phyloP scores from a whole-genome alignment of 148 eudicot genomes.

The Fallopia convolvulus region DNA sequence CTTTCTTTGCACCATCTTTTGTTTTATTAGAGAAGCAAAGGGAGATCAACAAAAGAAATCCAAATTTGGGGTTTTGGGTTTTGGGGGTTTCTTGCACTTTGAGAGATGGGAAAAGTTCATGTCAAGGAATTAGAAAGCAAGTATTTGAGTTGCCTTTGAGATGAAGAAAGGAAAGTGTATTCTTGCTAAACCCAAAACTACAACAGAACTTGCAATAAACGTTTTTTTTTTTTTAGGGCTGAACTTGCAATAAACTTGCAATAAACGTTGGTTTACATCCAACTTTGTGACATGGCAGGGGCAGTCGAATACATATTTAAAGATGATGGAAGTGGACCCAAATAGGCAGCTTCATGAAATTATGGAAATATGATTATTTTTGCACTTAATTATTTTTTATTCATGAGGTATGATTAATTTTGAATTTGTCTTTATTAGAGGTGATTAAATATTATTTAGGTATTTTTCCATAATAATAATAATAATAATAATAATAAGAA shows the following conservation, averaged over 20 bases:
- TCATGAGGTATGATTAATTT: background rate
- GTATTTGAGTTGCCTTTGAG: background rate
- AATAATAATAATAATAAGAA: too few relatives aligned
- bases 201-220: background rate
- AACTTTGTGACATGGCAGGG: background rate
- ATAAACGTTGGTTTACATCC: background rate
- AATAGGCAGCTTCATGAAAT: background rate
- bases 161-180: conserved; percentile 1
- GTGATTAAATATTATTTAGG: background rate
- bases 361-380: background rate
- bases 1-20: conserved; percentile 81
- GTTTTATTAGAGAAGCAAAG: conserved; percentile 8
- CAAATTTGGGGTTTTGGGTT: background rate
- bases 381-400: background rate
- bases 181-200: background rate
- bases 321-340: background rate
- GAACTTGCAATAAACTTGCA: background rate
- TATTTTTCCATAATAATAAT: background rate
- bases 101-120: background rate
- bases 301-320: background rate
- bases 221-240: background rate
- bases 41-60: conserved; percentile 5
- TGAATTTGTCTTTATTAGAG: background rate
- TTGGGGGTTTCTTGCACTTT: conserved; percentile 6
- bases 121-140: background rate